Conservation (phyloP, 2,329 filamentous ascomycete genomes). For the Beauveria sp. region DNA sequence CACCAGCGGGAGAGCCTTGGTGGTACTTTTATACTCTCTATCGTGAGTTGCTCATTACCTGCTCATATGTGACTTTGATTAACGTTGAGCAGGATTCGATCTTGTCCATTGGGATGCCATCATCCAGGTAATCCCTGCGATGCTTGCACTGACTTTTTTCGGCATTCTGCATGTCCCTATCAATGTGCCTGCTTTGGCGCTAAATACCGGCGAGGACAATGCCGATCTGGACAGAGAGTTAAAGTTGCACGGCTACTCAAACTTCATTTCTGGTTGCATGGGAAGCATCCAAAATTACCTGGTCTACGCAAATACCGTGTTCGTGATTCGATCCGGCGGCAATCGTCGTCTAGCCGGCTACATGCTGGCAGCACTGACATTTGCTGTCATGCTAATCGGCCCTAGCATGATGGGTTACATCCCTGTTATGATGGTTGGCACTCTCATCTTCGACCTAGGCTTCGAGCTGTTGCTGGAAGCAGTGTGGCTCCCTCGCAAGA, state of each 20-base stretch:
- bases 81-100: constrained; percentile 55
- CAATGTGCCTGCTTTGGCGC: constrained; percentile 88
- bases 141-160: constrained; percentile 96
- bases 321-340: constrained; percentile 91
- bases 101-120: constrained; percentile 79
- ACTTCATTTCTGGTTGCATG: constrained; percentile 75
- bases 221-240: constrained; percentile 85
- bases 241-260: constrained; percentile 87
- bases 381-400: constrained; percentile 75
- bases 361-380: constrained; percentile 73
- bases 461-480: constrained; percentile 89
- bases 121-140: constrained; percentile 78
- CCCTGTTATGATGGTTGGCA: constrained; percentile 93
- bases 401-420: constrained; percentile 89
- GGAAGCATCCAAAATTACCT: constrained; percentile 96
- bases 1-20: constrained; percentile 80
- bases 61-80: constrained; percentile 12
- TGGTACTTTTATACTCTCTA: constrained; percentile 98
- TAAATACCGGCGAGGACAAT: constrained; percentile 87
- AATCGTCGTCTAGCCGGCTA: constrained; percentile 79
- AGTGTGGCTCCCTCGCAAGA: constrained; percentile 79
- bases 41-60: constrained; percentile 46
- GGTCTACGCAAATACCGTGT: constrained; percentile 94
- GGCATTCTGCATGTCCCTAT: constrained; percentile 95
- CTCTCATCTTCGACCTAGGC: constrained; percentile 88